Base-by-base conservation (phyloP, 805 yeast genomes). In the Scheffersomyces coipomensis region DNA sequence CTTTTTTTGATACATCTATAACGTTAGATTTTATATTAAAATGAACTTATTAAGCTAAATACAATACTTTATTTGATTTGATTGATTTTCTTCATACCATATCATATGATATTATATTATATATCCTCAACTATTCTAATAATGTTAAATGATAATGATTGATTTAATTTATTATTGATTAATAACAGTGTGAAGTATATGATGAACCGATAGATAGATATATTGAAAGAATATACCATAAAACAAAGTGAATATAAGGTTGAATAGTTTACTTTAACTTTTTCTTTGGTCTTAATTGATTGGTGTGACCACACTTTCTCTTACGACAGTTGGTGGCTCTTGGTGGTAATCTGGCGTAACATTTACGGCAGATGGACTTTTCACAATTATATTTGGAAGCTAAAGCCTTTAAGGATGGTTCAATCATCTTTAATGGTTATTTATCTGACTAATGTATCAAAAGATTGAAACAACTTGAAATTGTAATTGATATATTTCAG, bases 271-370 rank as follows among this genome's bases (percentile, higher is more conserved):
- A 90, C 83, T 90, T 89, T 74, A 88, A 83, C 90, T 91, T 91
- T 95, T 91, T 91, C 95, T 91, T 93, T 79, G 98, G 98, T 83
- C 99, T 89, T 78, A 93, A 88, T 83, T 93, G 99, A 85, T 93
- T 93, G 74, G 97, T 82, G 95, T 93, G 99, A 71, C 99, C 99
- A 80, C 99, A 93, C 85, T 93, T 93, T 88, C 97, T 89, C 98
- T 93, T 93, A 83, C 99, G 89, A 85, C 99, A 93, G 97, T 93
- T 93, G 78, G 98, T 93, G 65, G 99, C 99, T 87, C 98, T 95
- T 78, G 99, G 97, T 71, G 99, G 99, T 71, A 93, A 90, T 84
- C 99, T 93, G 66, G 99, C 97, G 85, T 93, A 93, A 83, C 99
- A 93, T 75, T 90, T 88, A 79, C 99, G 95, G 85, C 99, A 93